A percentile compares a stretch with the other conserved stretches of the same genome.
These are phyloP conservation scores for Platismatia glauca DNA, from an alignment of 495 filamentous ascomycete genomes.

Conservation along the genomic window DNA sequence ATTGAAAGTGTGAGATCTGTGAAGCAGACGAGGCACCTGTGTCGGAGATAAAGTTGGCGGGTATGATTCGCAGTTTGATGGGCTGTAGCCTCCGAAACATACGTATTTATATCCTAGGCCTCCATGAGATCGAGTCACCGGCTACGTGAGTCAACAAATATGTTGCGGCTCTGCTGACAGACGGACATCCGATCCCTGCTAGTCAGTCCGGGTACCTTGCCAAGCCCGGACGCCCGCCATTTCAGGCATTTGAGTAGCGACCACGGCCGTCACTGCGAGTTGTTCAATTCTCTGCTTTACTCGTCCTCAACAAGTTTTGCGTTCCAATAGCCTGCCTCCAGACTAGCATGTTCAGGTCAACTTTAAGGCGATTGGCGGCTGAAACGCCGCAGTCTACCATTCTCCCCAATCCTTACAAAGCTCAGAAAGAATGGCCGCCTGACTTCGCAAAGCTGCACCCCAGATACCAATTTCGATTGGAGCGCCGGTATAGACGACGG, in stretches of 20 bases:
- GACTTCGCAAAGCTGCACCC: constrained; percentile 72
- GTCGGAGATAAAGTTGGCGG: not conserved
- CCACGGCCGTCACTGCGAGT: too few relatives aligned
- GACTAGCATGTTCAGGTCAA: constrained; percentile 2
- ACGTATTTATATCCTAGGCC: not conserved
- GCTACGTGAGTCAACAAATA: not conserved
- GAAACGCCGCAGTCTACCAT: constrained; percentile 7
- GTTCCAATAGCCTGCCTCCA: not conserved
- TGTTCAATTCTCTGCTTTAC: too few relatives aligned
- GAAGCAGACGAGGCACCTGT: not conserved
- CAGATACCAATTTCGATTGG: constrained; percentile 80
- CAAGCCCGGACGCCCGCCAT: too few relatives aligned
- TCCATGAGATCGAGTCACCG: not conserved
- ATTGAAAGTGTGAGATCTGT: not conserved
- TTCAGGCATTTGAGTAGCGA: too few relatives aligned
- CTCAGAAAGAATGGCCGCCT: constrained; percentile 87
- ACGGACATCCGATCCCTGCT: constrained; percentile 7
- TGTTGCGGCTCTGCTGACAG: not conserved
- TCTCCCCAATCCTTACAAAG: constrained; percentile 52
- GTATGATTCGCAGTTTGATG: not conserved
- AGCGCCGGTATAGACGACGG: constrained; percentile 46
- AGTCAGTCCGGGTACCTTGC: constrained; percentile 1
- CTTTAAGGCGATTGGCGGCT: constrained; percentile 5
- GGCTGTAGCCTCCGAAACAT: constrained; percentile 2
- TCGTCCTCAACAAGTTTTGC: not conserved